phyloP scores from a whole-genome alignment of 805 yeast genomes.

The Candida berthetii region DNA sequence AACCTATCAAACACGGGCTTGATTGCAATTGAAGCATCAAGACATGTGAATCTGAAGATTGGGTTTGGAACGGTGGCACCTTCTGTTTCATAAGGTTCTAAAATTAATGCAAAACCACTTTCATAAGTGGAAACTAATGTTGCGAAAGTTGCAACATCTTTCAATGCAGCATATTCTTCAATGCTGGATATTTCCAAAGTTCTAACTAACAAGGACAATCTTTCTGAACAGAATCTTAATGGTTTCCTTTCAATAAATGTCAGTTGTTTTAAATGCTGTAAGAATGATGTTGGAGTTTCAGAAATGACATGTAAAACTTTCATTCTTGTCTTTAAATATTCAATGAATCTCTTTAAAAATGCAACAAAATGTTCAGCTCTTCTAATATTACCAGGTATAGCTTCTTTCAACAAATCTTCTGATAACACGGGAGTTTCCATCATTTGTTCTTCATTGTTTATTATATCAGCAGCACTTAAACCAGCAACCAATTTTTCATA shows the following conservation, averaged over 20 bases:
- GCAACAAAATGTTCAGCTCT: conserved; percentile 97
- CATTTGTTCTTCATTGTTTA: conserved; percentile 57
- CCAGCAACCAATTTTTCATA: conserved; percentile 91
- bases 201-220: conserved; percentile 81
- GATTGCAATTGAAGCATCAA: conserved; percentile 97
- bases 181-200: conserved; percentile 84
- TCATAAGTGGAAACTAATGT: conserved; percentile 94
- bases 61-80: conserved; percentile 97
- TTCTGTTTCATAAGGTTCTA: conserved; percentile 94
- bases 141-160: conserved; percentile 96
- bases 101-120: conserved; percentile 80
- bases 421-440: conserved; percentile 88
- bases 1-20: conserved; percentile 95
- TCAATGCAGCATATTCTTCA: conserved; percentile 88
- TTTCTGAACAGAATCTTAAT: conserved; percentile 82
- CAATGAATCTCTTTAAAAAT: conserved; percentile 86
- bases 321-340: conserved; percentile 94
- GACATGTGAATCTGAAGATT: conserved; percentile 83
- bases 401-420: conserved; percentile 80
- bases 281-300: conserved; percentile 92
- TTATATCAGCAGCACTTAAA: conserved; percentile 71
- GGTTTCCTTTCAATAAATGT: conserved; percentile 94
- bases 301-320: conserved; percentile 94
- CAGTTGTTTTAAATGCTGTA: conserved; percentile 87
- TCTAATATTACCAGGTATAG: conserved; percentile 95